Evolutionary conservation across 2,329 filamentous ascomycete genomes (phyloP), one percentile per base, ranked within the genome.

Genomic region (Aspergillus tubingensis): DNA sequence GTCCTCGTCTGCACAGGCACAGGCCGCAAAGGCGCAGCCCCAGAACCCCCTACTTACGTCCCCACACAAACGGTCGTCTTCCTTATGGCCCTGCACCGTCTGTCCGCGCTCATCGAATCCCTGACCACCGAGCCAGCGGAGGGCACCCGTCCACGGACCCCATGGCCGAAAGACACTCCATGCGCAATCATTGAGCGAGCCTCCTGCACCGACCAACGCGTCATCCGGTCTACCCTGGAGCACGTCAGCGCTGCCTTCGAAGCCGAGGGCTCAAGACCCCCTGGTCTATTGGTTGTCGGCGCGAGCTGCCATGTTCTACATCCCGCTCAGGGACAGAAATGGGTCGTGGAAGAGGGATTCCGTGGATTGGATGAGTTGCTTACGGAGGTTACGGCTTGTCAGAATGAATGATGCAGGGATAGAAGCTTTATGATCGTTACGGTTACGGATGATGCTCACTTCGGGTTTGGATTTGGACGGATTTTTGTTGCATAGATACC

Each of bases 1-100:
- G 88, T 99, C 0, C 83, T 99, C 25, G 85, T 99, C n/a, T 98
- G 95, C 78, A 99, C 95, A 0, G 95, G 95, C 0, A 99, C 95
- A 0, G 95, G 95, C 0, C 87, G 95, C 70, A 96, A 96, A 77
- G 95, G 95, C 11, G 89, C 86, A 57, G 82, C 91, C 0, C 92
- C 92, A 0, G 81, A 86, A n/a, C 92, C 92, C 36, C 95, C 95
- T 0, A 88, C 88, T 63, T 96, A 88, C 74, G 86, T 93, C 0
- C 74, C 83, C 2, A 89, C 85, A 8, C 85, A 93, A 59, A 98
- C 95, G 0, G 91, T 95, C 1, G 91, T 99, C 3, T 96, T 98
- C 66, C 80, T 99, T 51, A 99, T 99, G 95, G 92, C 92, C 3
- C 79, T 99, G 64, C 95, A 99, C 77, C 86, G 95, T 54, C 87